Percentiles rank a stretch among this genome's conserved stretches.
These are phyloP conservation scores for Populus trichocarpa DNA, from an alignment of 441 rosid genomes.

Conservation along the genomic window DNA sequence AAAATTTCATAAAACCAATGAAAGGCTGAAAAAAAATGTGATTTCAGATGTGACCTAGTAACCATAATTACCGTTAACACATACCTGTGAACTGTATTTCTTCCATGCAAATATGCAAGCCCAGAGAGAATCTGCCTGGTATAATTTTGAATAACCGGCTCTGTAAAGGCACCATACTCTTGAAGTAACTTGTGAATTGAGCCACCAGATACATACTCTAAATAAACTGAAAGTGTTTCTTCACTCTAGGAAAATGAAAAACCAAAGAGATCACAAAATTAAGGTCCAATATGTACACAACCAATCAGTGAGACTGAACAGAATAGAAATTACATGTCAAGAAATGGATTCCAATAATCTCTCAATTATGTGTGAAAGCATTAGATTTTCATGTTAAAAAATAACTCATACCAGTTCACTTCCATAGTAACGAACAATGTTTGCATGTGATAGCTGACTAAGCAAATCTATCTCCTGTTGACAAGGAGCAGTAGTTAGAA, in stretches of 20 bases:
- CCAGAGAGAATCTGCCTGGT: slow-evolving; percentile 85
- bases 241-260: slow-evolving; percentile 54
- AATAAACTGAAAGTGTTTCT: slow-evolving; percentile 83
- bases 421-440: slow-evolving; percentile 86
- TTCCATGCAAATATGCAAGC: slow-evolving; percentile 83
- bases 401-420: slow-evolving; percentile 79
- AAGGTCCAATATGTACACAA: slow-evolving; percentile 15
- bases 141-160: slow-evolving; percentile 93
- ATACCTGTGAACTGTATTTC: slow-evolving; percentile 94
- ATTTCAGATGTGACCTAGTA: slow-evolving; percentile 6
- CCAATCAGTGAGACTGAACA: neutral
- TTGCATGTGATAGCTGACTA: slow-evolving; percentile 75
- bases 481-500: slow-evolving; percentile 11
- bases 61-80: slow-evolving; percentile 12
- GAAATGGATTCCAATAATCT: slow-evolving; percentile 3
- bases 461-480: slow-evolving; percentile 90
- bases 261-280: slow-evolving; percentile 17
- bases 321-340: neutral
- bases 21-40: slow-evolving; percentile 1
- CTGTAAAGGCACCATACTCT: slow-evolving; percentile 87
- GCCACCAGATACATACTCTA: slow-evolving; percentile 95
- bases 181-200: slow-evolving; percentile 91
- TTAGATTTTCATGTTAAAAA: neutral
- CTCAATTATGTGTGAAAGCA: neutral
- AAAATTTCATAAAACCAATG: slow-evolving; percentile 9